phyloP scores from a whole-genome alignment of 2,329 filamentous ascomycete species.

The Myriangium duriaei region DNA sequence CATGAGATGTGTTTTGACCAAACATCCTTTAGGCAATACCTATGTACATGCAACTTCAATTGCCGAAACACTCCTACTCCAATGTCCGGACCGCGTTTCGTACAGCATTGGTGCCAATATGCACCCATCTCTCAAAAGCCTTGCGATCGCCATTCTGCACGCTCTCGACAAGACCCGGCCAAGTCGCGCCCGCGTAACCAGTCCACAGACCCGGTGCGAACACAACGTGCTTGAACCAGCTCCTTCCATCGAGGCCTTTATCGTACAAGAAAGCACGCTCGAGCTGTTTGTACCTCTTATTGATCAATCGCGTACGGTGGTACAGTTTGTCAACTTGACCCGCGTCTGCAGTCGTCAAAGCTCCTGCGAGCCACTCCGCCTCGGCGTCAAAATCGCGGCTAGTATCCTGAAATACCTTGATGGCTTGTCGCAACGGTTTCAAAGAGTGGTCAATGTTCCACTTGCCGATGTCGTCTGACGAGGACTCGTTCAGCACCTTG shows the following conservation, averaged over 20 bases:
- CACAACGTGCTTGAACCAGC: slow-evolving; percentile 91
- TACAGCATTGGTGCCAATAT: slow-evolving; percentile 17
- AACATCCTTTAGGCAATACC: no score
- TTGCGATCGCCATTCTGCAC: slow-evolving; percentile 37
- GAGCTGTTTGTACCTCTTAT: slow-evolving; percentile 70
- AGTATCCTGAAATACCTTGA: slow-evolving; percentile 39
- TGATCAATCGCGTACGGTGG: slow-evolving; percentile 46
- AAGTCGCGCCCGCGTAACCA: slow-evolving; percentile 67
- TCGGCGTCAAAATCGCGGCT: slow-evolving; percentile 36
- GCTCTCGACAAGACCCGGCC: slow-evolving; percentile 51
- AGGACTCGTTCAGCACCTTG: slow-evolving; percentile 10
- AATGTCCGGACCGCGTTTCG: slow-evolving; percentile 4
- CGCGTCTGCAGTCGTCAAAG: slow-evolving; percentile 1
- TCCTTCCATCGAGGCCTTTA: slow-evolving; percentile 62
- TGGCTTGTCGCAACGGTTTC: slow-evolving; percentile 34
- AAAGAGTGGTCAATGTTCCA: slow-evolving; percentile 39
- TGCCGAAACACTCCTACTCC: no score
- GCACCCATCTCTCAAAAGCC: slow-evolving; percentile 29
- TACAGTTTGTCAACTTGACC: slow-evolving; percentile 15
- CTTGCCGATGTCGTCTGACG: slow-evolving; percentile 15
- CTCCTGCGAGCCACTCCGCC: slow-evolving; percentile 30
- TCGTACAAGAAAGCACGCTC: slow-evolving; percentile 70
- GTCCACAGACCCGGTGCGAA: slow-evolving; percentile 89
- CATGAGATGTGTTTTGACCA: no score
- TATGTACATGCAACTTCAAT: no score